Conservation (phyloP, 2,329 filamentous ascomycete genomes). For the Sporothrix pseudoabietina region DNA sequence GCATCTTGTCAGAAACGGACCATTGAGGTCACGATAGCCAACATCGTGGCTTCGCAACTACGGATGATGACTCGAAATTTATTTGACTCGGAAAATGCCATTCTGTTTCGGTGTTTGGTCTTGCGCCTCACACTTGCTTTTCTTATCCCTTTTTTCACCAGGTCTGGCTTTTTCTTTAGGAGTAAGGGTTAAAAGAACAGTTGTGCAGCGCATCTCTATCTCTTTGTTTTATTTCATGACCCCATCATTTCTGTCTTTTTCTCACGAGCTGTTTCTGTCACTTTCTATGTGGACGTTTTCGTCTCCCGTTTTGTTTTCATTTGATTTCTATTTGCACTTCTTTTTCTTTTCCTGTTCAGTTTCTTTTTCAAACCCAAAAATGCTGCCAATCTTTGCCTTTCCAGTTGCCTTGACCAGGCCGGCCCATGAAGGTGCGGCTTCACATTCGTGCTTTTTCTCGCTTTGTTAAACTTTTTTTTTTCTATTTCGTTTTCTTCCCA, state of each 20-base stretch:
- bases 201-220: not conserved
- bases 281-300: not conserved
- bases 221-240: not conserved
- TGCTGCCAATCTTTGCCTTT: not conserved
- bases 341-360: not conserved
- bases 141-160: not conserved
- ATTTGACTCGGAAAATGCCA: not conserved
- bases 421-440: not conserved
- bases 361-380: conserved; percentile 7
- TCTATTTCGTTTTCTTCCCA: not conserved
- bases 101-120: not conserved
- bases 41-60: not conserved
- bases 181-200: conserved; percentile 10
- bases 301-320: not conserved
- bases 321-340: not conserved
- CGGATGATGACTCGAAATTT: not conserved
- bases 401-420: not conserved
- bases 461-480: not conserved
- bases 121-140: not conserved
- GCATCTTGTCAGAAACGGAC: not conserved
- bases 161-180: conserved; percentile 14
- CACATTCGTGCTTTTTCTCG: not conserved
- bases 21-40: not conserved
- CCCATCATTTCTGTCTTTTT: not conserved
- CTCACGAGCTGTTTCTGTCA: not conserved